Conservation (phyloP, 768 basidiomycete genomes). For the Gelatoporia subvermispora region DNA sequence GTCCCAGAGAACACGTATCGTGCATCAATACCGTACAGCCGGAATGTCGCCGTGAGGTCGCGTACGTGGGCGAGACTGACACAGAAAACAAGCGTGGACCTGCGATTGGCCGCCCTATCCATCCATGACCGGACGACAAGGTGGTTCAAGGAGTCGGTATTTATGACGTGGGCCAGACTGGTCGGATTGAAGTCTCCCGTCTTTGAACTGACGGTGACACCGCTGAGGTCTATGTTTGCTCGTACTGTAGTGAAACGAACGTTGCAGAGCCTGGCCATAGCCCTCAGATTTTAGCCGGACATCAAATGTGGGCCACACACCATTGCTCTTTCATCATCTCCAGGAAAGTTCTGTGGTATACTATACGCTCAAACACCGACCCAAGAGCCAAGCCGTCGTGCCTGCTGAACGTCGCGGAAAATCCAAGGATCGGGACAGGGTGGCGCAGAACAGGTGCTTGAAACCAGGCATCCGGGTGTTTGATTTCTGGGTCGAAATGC, state of each 20-base stretch:
- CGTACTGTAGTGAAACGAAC: constrained; percentile 82
- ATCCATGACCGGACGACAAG: constrained; percentile 82
- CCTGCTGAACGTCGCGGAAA: constrained; percentile 91
- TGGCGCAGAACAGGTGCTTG: constrained; percentile 35
- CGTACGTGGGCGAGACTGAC: constrained; percentile 79
- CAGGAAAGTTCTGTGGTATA: constrained; percentile 86
- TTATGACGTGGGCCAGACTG: constrained; percentile 77
- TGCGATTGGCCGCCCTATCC: constrained; percentile 70
- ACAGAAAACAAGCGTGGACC: constrained; percentile 91
- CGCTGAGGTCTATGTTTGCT: constrained; percentile 63
- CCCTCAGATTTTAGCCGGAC: neutral
- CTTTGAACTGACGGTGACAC: constrained; percentile 58
- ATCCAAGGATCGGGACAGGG: constrained; percentile 81
- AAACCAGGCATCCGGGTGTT: constrained; percentile 43
- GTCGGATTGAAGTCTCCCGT: constrained; percentile 81
- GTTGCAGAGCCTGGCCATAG: constrained; percentile 64
- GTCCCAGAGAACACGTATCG: constrained; percentile 74
- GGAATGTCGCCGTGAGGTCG: constrained; percentile 68
- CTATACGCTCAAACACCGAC: constrained; percentile 84
- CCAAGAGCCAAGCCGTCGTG: constrained; percentile 89
- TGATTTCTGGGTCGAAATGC: constrained; percentile 68
- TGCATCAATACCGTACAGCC: constrained; percentile 76
- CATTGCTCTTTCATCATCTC: constrained; percentile 93
- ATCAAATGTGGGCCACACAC: constrained; percentile 30
- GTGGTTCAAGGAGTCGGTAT: constrained; percentile 71